phyloP scores from a whole-genome alignment of 2,329 filamentous ascomycete genomes.

The Bipolaris bicolor region DNA sequence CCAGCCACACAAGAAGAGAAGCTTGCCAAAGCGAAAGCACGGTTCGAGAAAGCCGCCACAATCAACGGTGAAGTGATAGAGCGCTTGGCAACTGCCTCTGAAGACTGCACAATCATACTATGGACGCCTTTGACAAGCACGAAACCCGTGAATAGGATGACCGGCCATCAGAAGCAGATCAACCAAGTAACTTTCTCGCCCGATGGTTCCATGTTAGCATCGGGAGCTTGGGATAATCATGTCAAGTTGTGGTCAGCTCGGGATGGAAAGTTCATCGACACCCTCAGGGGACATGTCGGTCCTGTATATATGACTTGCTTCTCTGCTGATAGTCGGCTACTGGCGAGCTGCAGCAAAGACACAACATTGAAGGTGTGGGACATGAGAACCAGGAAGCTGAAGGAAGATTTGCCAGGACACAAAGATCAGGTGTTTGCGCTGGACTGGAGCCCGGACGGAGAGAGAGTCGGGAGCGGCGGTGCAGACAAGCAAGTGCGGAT shows the following conservation, averaged over 20 bases:
- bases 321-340: conserved; percentile 85
- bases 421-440: conserved; percentile 92
- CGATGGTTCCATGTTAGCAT: conserved; percentile 85
- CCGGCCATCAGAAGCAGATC: conserved; percentile 96
- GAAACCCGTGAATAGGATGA: conserved; percentile 84
- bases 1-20: conserved; percentile 74
- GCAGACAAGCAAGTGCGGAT: conserved; percentile 80
- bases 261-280: conserved; percentile 80
- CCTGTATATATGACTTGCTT: conserved; percentile 93
- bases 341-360: conserved; percentile 89
- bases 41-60: conserved; percentile 84
- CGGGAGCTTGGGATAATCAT: conserved; percentile 90
- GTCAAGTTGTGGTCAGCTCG: conserved; percentile 88
- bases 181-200: conserved; percentile 96
- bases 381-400: conserved; percentile 81
- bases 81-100: conserved; percentile 85
- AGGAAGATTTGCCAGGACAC: conserved; percentile 84
- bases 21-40: conserved; percentile 74
- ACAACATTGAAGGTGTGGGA: conserved; percentile 96
- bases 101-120: conserved; percentile 95
- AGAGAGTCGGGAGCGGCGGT: conserved; percentile 86
- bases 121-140: conserved; percentile 80
- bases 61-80: conserved; percentile 79
- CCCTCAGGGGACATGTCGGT: conserved; percentile 85
- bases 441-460: conserved; percentile 92